Conservation (phyloP, 345 rosid genomes). For the Syzygium aqueum region DNA sequence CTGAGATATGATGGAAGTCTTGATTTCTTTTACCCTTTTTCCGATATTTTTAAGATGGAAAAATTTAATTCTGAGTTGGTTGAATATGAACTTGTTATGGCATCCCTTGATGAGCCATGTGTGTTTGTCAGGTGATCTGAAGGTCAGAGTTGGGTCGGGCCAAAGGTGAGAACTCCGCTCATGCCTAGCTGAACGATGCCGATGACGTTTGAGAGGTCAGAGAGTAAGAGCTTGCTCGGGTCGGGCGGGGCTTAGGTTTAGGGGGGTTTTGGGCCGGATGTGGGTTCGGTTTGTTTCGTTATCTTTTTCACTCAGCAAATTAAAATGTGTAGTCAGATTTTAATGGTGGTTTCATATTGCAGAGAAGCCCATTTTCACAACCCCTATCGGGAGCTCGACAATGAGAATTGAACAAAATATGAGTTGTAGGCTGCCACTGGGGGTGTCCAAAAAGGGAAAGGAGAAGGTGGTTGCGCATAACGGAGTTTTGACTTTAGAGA, state of each 20-base stretch:
- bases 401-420: constrained; percentile 10
- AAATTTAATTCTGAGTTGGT: no score
- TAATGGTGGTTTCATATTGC: not conserved
- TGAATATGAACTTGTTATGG: no score
- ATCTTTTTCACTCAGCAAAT: not conserved
- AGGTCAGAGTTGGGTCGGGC: not conserved
- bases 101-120: no score
- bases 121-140: no score
- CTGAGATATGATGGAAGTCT: no score
- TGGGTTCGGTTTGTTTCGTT: not conserved
- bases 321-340: not conserved
- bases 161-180: not conserved
- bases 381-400: not conserved
- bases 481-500: constrained; percentile 23
- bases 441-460: constrained; percentile 48
- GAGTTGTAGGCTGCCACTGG: constrained; percentile 66
- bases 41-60: no score
- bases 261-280: not conserved
- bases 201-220: not conserved
- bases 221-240: not conserved
- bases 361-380: not conserved
- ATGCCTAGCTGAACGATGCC: not conserved
- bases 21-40: no score
- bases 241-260: not conserved
- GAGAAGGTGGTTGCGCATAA: constrained; percentile 31